Evolutionary conservation across 768 basidiomycete species (phyloP).

Genomic region (Sporobolomyces pararoseus): DNA sequence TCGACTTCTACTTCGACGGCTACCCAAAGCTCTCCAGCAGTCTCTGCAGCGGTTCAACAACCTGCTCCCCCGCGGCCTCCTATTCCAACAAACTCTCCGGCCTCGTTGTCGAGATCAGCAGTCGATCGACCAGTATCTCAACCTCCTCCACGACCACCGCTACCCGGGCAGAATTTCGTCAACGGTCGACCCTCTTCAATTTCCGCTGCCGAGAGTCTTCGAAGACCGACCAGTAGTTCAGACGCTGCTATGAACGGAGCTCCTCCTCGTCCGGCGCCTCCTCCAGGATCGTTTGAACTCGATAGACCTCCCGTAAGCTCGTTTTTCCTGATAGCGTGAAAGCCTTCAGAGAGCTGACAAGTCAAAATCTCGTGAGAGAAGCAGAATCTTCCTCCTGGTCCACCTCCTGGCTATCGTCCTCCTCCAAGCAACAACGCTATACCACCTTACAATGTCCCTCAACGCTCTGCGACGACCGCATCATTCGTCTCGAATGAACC

Average conservation of each 20-base stretch:
- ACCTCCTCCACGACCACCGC: conserved; percentile 50
- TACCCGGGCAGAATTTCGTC: conserved; percentile 44
- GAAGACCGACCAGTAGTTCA: background rate
- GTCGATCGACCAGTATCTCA: conserved; percentile 36
- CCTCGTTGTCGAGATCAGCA: conserved; percentile 15
- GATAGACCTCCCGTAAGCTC: background rate
- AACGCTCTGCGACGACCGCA: background rate
- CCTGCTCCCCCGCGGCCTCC: conserved; percentile 31
- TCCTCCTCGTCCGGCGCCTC: conserved; percentile 28
- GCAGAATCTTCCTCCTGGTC: conserved; percentile 47
- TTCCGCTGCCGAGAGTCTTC: background rate
- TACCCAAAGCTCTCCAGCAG: too few relatives aligned
- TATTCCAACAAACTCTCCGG: conserved; percentile 9
- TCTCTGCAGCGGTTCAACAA: conserved; percentile 2
- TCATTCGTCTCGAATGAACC: background rate
- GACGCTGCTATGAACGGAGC: background rate
- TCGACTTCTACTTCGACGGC: conserved; percentile 2
- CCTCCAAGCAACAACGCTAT: background rate
- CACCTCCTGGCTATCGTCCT: conserved; percentile 38
- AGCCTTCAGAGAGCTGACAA: background rate
- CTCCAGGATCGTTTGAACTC: background rate
- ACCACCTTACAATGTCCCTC: background rate
- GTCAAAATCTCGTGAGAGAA: background rate
- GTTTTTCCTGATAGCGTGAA: background rate
- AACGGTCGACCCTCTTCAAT: background rate